phyloP scores from a whole-genome alignment of 1,139 yeast genomes.

The Kodamaea ohmeri region DNA sequence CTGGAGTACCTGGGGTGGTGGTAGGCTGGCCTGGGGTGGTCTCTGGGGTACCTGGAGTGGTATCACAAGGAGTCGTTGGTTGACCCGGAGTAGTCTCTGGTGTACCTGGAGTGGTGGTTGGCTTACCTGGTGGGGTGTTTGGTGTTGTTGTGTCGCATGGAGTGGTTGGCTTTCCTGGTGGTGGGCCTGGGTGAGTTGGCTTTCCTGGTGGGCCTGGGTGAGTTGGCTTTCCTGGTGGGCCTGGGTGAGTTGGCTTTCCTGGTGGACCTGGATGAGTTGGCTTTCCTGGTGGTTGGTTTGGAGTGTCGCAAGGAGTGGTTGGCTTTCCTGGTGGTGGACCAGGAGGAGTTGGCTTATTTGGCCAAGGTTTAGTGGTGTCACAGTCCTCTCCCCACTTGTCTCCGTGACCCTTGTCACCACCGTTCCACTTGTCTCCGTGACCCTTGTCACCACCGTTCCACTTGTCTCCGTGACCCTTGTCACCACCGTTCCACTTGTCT shows the following conservation, averaged over 20 bases:
- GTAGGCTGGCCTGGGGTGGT: constrained; percentile 3
- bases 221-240: neutral
- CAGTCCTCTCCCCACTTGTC: too few relatives aligned
- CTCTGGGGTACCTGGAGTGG: constrained; percentile 4
- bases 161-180: neutral
- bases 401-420: too few relatives aligned
- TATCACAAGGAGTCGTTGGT: neutral
- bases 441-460: too few relatives aligned
- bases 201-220: too few relatives aligned
- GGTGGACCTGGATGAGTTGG: too few relatives aligned
- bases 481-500: neutral
- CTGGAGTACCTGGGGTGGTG: constrained; percentile 1
- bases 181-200: constrained; percentile 3
- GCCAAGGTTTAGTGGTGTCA: neutral
- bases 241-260: too few relatives aligned
- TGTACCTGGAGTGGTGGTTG: constrained; percentile 4
- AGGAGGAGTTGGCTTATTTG: constrained; percentile 1
- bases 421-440: too few relatives aligned
- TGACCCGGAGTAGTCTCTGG: constrained; percentile 1
- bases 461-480: neutral
- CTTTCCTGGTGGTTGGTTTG: constrained; percentile 4
- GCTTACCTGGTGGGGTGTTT: neutral
- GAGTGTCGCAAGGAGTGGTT: constrained; percentile 1
- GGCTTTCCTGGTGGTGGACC: too few relatives aligned
- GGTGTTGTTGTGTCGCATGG: constrained; percentile 3